Conservation (phyloP, 2,329 filamentous ascomycete genomes). For the Verticillium longisporum region DNA sequence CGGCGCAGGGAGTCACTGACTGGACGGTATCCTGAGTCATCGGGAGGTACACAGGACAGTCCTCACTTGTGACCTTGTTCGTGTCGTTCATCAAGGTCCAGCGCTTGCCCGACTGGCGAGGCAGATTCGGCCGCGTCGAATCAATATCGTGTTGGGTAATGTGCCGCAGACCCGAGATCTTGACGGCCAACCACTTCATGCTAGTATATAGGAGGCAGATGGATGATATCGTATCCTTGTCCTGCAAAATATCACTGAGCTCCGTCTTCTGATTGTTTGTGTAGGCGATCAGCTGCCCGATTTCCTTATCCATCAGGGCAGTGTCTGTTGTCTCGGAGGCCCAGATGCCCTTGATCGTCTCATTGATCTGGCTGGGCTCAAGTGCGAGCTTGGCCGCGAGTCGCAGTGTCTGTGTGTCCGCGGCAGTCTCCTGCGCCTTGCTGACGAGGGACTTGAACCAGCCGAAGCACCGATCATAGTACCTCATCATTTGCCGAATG, state of each 20-base stretch:
- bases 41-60: conserved; percentile 70
- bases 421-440: conserved; percentile 52
- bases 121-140: conserved; percentile 48
- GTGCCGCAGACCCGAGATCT: conserved; percentile 72
- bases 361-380: conserved; percentile 64
- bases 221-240: conserved; percentile 77
- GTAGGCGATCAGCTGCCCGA: conserved; percentile 47
- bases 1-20: conserved; percentile 39
- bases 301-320: conserved; percentile 58
- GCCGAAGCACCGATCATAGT: conserved; percentile 84
- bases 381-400: conserved; percentile 67
- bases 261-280: conserved; percentile 58
- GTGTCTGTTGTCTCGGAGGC: conserved; percentile 41
- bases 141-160: conserved; percentile 70
- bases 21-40: conserved; percentile 78
- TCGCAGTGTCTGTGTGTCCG: conserved; percentile 49
- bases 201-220: conserved; percentile 90
- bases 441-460: conserved; percentile 86
- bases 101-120: conserved; percentile 58
- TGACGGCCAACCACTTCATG: conserved; percentile 94
- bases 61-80: conserved; percentile 50
- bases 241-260: conserved; percentile 78
- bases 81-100: conserved; percentile 77
- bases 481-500: conserved; percentile 85
- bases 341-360: conserved; percentile 64